These are phyloP conservation scores for Chlamydomonas schloesseri DNA, from an alignment of 139 green algal species.

Conservation along the genomic window DNA sequence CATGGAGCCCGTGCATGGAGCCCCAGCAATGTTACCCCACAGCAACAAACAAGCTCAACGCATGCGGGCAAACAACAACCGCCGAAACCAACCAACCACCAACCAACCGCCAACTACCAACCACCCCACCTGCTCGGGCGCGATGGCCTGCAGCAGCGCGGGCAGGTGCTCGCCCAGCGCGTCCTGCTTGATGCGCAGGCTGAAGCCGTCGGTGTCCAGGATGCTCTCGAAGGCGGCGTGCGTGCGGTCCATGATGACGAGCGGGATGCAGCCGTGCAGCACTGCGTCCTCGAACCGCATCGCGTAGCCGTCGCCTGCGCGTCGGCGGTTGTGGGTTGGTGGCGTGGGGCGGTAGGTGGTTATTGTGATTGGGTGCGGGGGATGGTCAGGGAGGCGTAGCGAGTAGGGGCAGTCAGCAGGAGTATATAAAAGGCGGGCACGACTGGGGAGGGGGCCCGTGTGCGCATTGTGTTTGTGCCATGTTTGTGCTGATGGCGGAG, in stretches of 20 bases:
- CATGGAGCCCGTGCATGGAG: not conserved
- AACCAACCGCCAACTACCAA: conserved; percentile 1
- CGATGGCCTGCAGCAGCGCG: conserved; percentile 45
- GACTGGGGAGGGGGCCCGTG: too few species aligned
- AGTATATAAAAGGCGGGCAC: too few species aligned
- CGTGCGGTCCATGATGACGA: conserved; percentile 53
- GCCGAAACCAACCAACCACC: too few species aligned
- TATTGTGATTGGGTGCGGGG: too few species aligned
- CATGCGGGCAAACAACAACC: too few species aligned
- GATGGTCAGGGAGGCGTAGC: too few species aligned
- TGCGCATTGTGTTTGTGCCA: too few species aligned
- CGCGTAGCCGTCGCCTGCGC: conserved; percentile 56
- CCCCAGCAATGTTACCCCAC: too few species aligned
- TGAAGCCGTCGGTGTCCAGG: conserved; percentile 50
- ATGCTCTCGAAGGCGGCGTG: not conserved
- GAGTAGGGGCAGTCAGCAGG: too few species aligned
- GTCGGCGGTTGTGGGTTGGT: too few species aligned
- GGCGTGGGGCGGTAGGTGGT: not conserved
- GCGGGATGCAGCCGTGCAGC: conserved; percentile 78
- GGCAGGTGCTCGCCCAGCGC: conserved; percentile 37
- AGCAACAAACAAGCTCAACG: too few species aligned
- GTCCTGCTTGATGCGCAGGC: conserved; percentile 38
- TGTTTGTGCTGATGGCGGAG: too few species aligned
- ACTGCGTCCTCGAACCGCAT: conserved; percentile 70
- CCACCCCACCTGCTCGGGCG: conserved; percentile 19